Conservation (phyloP, 768 basidiomycete genomes). For the Psilocybe tampanensis region DNA sequence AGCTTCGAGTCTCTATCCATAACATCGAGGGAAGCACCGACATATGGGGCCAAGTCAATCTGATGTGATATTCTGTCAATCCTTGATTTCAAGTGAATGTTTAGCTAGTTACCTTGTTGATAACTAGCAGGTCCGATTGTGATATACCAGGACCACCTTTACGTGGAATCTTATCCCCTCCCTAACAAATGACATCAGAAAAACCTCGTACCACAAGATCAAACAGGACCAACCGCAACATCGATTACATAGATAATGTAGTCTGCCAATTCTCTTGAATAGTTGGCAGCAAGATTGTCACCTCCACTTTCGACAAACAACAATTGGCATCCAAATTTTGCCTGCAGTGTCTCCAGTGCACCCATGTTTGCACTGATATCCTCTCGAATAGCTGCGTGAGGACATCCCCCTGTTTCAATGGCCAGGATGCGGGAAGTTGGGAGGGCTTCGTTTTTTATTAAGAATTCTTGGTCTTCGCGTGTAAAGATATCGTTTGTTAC, state of each 20-base stretch:
- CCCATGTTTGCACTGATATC: conserved; percentile 98
- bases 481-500: conserved; percentile 99
- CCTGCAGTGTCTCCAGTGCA: conserved; percentile 92
- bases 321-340: conserved; percentile 86
- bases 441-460: conserved; percentile 91
- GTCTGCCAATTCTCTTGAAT: conserved; percentile 94
- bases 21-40: conserved; percentile 90
- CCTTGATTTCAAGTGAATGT: background rate
- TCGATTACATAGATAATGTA: conserved; percentile 96
- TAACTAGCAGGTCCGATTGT: conserved; percentile 89
- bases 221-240: conserved; percentile 56
- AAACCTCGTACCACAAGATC: background rate
- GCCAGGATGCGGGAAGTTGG: conserved; percentile 86
- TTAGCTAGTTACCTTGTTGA: conserved; percentile 76
- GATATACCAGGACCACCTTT: conserved; percentile 99
- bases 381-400: conserved; percentile 97
- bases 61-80: conserved; percentile 28
- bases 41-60: conserved; percentile 93
- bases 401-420: conserved; percentile 98
- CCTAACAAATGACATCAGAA: conserved; percentile 42
- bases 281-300: conserved; percentile 97
- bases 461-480: conserved; percentile 95
- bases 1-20: conserved; percentile 92
- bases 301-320: conserved; percentile 96
- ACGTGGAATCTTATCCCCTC: conserved; percentile 97